Conservation (phyloP, 1,139 yeast genomes). For the Sporopachydermia cereana region DNA sequence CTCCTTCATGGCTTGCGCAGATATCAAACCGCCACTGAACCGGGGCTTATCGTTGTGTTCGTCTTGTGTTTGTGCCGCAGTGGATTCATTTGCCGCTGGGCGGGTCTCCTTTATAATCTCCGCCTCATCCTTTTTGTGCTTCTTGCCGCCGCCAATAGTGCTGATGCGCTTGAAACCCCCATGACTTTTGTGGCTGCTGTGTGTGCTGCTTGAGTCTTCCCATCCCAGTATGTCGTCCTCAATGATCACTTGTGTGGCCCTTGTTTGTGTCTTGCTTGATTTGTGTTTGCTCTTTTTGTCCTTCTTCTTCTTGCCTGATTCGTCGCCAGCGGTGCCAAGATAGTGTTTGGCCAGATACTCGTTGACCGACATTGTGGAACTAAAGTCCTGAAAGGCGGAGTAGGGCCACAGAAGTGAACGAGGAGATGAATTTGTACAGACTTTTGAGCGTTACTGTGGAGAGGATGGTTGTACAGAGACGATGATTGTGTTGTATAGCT, state of each 20-base stretch:
- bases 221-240: constrained; percentile 6
- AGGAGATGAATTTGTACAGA: no score
- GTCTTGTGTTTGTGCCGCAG: constrained; percentile 16
- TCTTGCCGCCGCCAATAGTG: constrained; percentile 8
- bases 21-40: constrained; percentile 28
- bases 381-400: no score
- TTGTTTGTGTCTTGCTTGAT: constrained; percentile 13
- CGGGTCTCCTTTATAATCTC: constrained; percentile 5
- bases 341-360: constrained; percentile 43
- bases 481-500: no score
- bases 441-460: no score
- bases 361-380: constrained; percentile 37
- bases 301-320: constrained; percentile 18
- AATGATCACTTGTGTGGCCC: constrained; percentile 7
- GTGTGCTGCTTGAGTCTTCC: neutral
- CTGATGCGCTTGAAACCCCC: constrained; percentile 9
- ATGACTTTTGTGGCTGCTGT: constrained; percentile 6
- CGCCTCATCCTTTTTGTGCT: constrained; percentile 3
- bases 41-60: constrained; percentile 11
- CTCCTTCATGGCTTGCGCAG: constrained; percentile 28
- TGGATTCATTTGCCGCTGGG: constrained; percentile 6
- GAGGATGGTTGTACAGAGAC: no score
- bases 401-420: no score
- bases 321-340: constrained; percentile 18
- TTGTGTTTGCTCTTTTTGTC: constrained; percentile 13